These are phyloP conservation scores for Diphasiastrum complanatum DNA, from an alignment of 83 land plant genomes.

Conservation along the genomic window DNA sequence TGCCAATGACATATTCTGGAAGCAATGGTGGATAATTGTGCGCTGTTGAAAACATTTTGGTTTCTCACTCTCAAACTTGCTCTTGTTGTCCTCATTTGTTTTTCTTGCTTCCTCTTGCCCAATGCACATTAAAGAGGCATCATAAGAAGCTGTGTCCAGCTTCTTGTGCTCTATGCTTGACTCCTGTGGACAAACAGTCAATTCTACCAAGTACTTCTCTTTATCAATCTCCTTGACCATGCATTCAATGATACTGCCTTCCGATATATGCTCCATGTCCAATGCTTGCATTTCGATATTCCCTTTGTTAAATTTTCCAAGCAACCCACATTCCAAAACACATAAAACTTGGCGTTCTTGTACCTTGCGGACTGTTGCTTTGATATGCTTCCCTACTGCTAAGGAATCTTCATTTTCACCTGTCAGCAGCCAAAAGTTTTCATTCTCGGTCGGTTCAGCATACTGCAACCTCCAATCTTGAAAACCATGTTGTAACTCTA, in stretches of 20 bases:
- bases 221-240: conserved; percentile 54
- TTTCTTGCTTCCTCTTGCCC: conserved; percentile 67
- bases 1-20: conserved; percentile 67
- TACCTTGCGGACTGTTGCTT: conserved; percentile 67
- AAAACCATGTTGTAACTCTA: conserved; percentile 71
- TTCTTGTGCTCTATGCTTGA: background rate
- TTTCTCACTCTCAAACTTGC: no score
- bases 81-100: conserved; percentile 69
- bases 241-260: conserved; percentile 76
- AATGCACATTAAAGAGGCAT: conserved; percentile 32
- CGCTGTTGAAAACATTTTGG: conserved; percentile 85
- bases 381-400: conserved; percentile 62
- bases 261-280: conserved; percentile 42
- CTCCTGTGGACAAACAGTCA: conserved; percentile 35
- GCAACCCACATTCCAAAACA: conserved; percentile 69
- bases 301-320: conserved; percentile 53
- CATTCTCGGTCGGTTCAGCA: conserved; percentile 54
- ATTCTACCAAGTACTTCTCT: conserved; percentile 50
- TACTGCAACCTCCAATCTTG: conserved; percentile 63
- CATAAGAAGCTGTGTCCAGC: conserved; percentile 21
- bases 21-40: conserved; percentile 91
- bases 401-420: conserved; percentile 85
- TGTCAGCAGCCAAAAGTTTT: conserved; percentile 58
- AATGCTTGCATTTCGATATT: conserved; percentile 39
- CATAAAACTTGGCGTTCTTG: conserved; percentile 49